phyloP scores from a whole-genome alignment of 2,329 filamentous ascomycete genomes.

The Pyrenochaeta sp. region DNA sequence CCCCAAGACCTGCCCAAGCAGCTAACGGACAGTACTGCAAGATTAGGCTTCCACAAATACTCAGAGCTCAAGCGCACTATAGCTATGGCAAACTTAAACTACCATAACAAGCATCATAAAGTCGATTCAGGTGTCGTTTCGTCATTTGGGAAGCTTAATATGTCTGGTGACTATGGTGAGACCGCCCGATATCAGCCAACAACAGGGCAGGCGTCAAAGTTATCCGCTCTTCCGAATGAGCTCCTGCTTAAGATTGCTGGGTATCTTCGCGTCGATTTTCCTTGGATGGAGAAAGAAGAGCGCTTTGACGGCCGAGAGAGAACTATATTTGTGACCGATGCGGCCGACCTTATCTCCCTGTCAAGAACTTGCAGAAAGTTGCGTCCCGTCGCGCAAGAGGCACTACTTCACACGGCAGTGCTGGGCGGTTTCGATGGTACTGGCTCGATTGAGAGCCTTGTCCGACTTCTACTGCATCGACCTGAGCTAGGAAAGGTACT shows the following conservation, averaged over 20 bases:
- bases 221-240: background rate
- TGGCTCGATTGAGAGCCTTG: conserved; percentile 1
- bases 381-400: conserved; percentile 7
- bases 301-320: conserved; percentile 9
- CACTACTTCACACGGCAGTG: conserved; percentile 15
- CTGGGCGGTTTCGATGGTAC: conserved; percentile 8
- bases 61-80: background rate
- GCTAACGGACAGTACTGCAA: background rate
- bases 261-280: conserved; percentile 3
- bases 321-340: background rate
- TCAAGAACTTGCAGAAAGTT: conserved; percentile 9
- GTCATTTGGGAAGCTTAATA: background rate
- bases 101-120: background rate
- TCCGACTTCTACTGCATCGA: conserved; percentile 1
- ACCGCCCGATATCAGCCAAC: background rate
- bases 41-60: background rate
- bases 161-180: background rate
- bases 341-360: background rate
- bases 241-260: conserved; percentile 1
- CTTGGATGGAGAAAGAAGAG: background rate
- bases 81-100: background rate
- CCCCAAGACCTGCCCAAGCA: background rate
- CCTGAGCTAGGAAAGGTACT: background rate
- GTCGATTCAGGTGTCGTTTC: background rate
- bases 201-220: background rate